phyloP scores from a whole-genome alignment of 2,329 filamentous ascomycete genomes.

The Grosmannia serpens region DNA sequence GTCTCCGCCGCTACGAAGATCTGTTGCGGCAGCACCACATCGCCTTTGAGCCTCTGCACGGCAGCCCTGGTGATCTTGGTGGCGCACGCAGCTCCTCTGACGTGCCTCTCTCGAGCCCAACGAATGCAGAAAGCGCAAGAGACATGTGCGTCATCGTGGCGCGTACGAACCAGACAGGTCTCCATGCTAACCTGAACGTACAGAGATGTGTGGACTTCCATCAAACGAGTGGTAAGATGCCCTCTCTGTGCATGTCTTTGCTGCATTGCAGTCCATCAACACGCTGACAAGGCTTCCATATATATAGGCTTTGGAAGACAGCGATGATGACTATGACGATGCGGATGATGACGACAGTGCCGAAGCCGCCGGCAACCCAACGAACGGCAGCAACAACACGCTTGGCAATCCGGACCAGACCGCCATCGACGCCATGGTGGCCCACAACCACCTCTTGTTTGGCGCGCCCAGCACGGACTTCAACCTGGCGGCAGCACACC shows the following conservation, averaged over 20 bases:
- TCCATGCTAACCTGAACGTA: not conserved
- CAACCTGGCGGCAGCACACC: conserved; percentile 40
- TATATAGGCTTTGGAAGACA: not conserved
- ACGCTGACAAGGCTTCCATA: not conserved
- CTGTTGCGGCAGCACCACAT: conserved; percentile 44
- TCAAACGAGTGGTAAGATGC: not conserved
- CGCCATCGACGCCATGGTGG: not conserved
- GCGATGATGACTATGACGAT: not conserved
- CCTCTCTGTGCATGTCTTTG: not conserved
- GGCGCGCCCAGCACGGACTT: conserved; percentile 27
- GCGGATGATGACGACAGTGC: not conserved
- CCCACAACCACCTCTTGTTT: conserved; percentile 40
- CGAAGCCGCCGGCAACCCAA: not conserved
- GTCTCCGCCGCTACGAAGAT: conserved; percentile 43
- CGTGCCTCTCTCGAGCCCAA: not conserved
- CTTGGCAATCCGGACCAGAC: not conserved
- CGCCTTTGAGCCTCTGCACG: conserved; percentile 35
- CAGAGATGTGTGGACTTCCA: not conserved
- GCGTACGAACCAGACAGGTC: not conserved
- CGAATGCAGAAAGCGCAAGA: not conserved
- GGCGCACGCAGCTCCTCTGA: not conserved
- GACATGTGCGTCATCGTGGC: not conserved
- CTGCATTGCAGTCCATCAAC: not conserved
- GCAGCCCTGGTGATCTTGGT: not conserved
- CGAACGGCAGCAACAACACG: not conserved